Base-by-base conservation (phyloP, 805 yeast genomes). In the Debaryomyces castellii region DNA sequence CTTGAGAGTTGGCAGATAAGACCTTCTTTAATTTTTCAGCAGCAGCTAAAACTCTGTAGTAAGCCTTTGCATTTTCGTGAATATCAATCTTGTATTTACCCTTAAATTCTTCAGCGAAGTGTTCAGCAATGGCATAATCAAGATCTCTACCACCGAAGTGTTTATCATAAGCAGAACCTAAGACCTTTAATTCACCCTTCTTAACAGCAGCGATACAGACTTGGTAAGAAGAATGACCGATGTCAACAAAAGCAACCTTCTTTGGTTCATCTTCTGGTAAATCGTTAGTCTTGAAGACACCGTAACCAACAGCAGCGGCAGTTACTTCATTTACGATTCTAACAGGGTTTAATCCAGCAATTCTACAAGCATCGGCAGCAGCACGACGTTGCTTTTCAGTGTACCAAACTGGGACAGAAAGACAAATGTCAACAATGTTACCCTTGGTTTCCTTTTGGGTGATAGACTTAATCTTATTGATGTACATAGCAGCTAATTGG, bases 291-390 rank as follows among this genome's bases (percentile, higher is more conserved):
- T 94, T 91, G 86, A 94, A 94, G 50, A 94, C 97, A 78, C 99
- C 99, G 77, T 94, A 95, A 59, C 97, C 95, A 54, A 94, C 96
- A 61, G 97, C 98, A 51, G 99, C 99, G 50, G 99, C 98, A 47
- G 98, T 91, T 55, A 88, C 85, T 69, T 94, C 99, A 71, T 94
- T 94, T 59, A 94, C 96, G 53, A 94, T 83, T 81, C 99, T 88
- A 49, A 94, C 97, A 50, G 99, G 98, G 83, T 94, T 94, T 64
- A 94, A 80, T 53, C 96, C 96, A 49, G 99, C 98, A 67, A 94
- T 87, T 66, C 79, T 81, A 63, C 96, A 92, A 47, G 99, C 97
- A 67, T 94, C 98, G 50, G 89, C 79, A 55, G 94, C 85, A 52
- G 97, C 96, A 62, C 96, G 89, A 74, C 99, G 91, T 77, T 94